phyloP scores from a whole-genome alignment of 1,139 yeast genomes.

The Candida smagusa region DNA sequence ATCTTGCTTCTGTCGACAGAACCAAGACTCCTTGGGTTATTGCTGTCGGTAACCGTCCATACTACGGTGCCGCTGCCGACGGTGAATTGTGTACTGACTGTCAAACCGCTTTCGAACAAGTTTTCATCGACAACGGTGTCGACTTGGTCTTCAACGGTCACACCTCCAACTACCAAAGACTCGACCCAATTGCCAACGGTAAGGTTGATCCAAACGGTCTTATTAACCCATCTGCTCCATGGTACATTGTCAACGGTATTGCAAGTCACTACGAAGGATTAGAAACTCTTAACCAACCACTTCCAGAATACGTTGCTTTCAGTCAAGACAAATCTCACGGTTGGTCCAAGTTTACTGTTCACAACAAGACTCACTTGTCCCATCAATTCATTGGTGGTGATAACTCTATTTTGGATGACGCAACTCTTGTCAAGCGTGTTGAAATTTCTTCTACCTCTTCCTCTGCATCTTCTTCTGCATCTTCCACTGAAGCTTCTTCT shows the following conservation, averaged over 20 bases:
- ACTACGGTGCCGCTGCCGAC: slow-evolving; percentile 4
- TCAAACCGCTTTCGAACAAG: slow-evolving; percentile 5
- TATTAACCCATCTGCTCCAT: slow-evolving; percentile 6
- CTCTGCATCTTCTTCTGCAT: neutral
- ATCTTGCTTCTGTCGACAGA: slow-evolving; percentile 5
- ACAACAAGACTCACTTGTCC: slow-evolving; percentile 6
- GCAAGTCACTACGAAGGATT: slow-evolving; percentile 6
- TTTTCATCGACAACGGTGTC: slow-evolving; percentile 3
- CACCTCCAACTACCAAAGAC: slow-evolving; percentile 5
- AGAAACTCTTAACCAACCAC: slow-evolving; percentile 1
- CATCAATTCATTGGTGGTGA: slow-evolving; percentile 4
- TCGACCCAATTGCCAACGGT: slow-evolving; percentile 3
- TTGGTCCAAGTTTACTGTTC: slow-evolving; percentile 6
- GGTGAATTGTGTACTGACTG: slow-evolving; percentile 3
- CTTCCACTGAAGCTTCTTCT: neutral
- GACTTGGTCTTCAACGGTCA: slow-evolving; percentile 5
- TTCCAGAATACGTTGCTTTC: slow-evolving; percentile 5
- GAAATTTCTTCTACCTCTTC: neutral
- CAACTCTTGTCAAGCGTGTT: slow-evolving; percentile 6
- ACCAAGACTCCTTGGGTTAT: slow-evolving; percentile 6
- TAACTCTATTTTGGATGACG: slow-evolving; percentile 5
- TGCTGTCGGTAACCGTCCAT: slow-evolving; percentile 7
- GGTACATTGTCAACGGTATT: slow-evolving; percentile 7
- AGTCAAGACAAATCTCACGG: slow-evolving; percentile 5
- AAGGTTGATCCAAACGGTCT: slow-evolving; percentile 5